Evolutionary conservation across 257 asterid species (phyloP).

Genomic region (Avicennia marina): DNA sequence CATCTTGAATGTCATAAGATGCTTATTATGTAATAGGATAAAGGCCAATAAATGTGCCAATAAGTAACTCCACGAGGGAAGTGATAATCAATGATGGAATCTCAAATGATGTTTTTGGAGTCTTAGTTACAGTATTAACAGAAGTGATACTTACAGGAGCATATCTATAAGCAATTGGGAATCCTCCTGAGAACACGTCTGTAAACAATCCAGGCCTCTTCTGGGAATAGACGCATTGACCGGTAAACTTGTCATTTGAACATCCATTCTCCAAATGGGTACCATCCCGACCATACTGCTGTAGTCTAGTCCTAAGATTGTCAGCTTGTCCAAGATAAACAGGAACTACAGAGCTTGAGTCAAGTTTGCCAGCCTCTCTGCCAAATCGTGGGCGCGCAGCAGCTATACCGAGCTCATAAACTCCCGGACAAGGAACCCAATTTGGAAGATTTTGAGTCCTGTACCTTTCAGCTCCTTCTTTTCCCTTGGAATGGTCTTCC

Average conservation of each 20-base stretch:
- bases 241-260: slow-evolving; percentile 17
- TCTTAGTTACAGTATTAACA: no score
- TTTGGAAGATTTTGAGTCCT: slow-evolving; percentile 81
- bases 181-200: slow-evolving; percentile 61
- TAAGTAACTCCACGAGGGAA: no score
- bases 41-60: no score
- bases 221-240: slow-evolving; percentile 7
- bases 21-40: no score
- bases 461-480: slow-evolving; percentile 77
- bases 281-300: slow-evolving; percentile 96
- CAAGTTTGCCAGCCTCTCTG: slow-evolving; percentile 41
- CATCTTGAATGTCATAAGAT: no score
- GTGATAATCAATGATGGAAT: no score
- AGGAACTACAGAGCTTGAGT: slow-evolving; percentile 48
- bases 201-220: slow-evolving; percentile 50
- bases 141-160: slow-evolving; percentile 64
- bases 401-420: slow-evolving; percentile 79
- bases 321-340: slow-evolving; percentile 93
- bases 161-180: slow-evolving; percentile 75
- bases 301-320: slow-evolving; percentile 77
- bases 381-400: slow-evolving; percentile 24
- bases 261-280: slow-evolving; percentile 67
- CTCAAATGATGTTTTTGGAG: no score
- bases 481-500: slow-evolving; percentile 57
- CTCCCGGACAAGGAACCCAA: slow-evolving; percentile 64